phyloP scores from a whole-genome alignment of 352 stramenopile genomes.

The Globisporangium apiculatum region DNA sequence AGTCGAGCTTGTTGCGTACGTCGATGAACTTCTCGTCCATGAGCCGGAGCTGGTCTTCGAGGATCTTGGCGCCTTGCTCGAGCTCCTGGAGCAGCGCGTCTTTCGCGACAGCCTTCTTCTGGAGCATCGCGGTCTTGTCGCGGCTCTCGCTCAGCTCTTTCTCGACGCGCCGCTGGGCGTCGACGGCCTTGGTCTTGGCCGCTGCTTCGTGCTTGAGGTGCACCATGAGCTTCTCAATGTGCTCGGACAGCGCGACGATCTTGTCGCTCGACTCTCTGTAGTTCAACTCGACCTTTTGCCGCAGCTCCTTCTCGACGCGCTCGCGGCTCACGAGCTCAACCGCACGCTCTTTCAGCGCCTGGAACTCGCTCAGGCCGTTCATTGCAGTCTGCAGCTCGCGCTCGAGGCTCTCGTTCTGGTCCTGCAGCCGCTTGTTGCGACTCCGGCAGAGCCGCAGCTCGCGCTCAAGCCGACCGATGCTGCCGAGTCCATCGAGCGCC shows the following conservation, averaged over 20 bases:
- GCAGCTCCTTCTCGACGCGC: conserved; percentile 84
- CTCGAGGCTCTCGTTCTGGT: conserved; percentile 43
- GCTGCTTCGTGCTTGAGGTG: conserved; percentile 94
- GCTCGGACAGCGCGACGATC: conserved; percentile 88
- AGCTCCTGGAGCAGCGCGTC: conserved; percentile 88
- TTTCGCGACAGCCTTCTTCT: conserved; percentile 78
- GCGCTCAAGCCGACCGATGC: conserved; percentile 51
- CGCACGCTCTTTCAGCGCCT: conserved; percentile 66
- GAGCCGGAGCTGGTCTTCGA: conserved; percentile 94
- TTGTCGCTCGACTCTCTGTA: conserved; percentile 75
- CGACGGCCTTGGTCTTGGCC: conserved; percentile 85
- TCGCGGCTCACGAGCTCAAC: conserved; percentile 76
- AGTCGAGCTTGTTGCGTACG: conserved; percentile 94
- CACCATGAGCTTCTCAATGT: conserved; percentile 96
- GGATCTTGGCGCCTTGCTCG: conserved; percentile 89
- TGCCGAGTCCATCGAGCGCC: conserved; percentile 49
- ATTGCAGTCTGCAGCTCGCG: conserved; percentile 41
- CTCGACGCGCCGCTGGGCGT: conserved; percentile 68
- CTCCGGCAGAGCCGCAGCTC: conserved; percentile 63
- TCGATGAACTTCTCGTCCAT: conserved; percentile 98
- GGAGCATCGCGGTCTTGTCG: conserved; percentile 47
- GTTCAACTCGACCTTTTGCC: conserved; percentile 52
- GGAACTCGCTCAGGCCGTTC: conserved; percentile 42
- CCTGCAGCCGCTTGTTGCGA: conserved; percentile 62
- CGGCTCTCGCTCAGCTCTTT: conserved; percentile 69